Evolutionary conservation across 306 rosid genomes (phyloP), one percentile per base, ranked within the genome.

Genomic region (Styphnolobium japonicum): DNA sequence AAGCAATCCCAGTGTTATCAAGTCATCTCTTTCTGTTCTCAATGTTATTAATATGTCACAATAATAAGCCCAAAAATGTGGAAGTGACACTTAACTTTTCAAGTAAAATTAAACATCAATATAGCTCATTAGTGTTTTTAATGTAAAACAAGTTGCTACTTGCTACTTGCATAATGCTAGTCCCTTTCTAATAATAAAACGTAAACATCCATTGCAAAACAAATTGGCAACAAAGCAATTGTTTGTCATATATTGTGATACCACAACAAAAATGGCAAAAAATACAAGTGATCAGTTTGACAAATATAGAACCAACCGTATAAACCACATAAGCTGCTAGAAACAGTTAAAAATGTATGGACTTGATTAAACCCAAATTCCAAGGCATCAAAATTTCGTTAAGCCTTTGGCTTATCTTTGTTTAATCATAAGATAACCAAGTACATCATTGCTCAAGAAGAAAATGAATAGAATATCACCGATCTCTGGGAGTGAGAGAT

Each of bases 391-490:
- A 63, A 29, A n/a, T 43, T 80, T 34, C 23, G 71, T 45, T 29
- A 68, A 42, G 22, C 60, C 56, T 34, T 36, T 43, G 56, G 27
- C 71, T 29, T 67, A 33, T 53, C 27, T 53, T 63, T 2, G 19
- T 45, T 42, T 52, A 53, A 42, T 64, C 48, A 71, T 67, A 40
- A 58, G 31, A 77, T 18, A 82, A 76, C 72, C 16, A 82, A 77
- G n/a, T n/a, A n/a, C n/a, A n/a, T n/a, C n/a, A n/a, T n/a, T n/a
- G n/a, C n/a, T n/a, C n/a, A n/a, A n/a, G n/a, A n/a, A n/a, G n/a
- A n/a, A n/a, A n/a, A n/a, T n/a, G n/a, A n/a, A n/a, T n/a, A n/a
- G 25, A 51, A 52, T 33, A 45, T 12, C 33, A 22, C 15, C 31
- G 1, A 56, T 37, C 7, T 63, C 72, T 40, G 8, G 29, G 16